Conservation (phyloP, 306 rosid genomes). For the Elaeagnus macrophylla region DNA sequence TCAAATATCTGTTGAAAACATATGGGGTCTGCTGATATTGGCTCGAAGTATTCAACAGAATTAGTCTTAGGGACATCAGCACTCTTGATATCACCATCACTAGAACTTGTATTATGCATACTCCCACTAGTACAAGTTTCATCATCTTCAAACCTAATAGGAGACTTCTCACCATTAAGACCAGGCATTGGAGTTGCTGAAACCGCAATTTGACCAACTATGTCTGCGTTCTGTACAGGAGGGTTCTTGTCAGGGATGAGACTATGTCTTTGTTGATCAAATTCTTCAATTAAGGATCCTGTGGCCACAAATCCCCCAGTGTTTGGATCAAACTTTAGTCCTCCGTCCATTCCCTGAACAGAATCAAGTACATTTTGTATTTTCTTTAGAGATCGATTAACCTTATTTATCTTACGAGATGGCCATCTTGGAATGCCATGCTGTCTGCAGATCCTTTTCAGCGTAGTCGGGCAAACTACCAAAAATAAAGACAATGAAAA, state of each 20-base stretch:
- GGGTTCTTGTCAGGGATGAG: constrained; percentile 23
- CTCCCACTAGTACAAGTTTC: constrained; percentile 21
- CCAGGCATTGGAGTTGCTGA: constrained; percentile 20
- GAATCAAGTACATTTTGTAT: constrained; percentile 52
- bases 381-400: constrained; percentile 7
- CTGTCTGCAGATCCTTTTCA: too few relatives aligned
- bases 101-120: constrained; percentile 19
- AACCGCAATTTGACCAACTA: constrained; percentile 19
- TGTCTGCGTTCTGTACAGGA: not conserved
- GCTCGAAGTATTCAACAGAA: constrained; percentile 33
- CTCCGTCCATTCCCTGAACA: constrained; percentile 50
- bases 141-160: constrained; percentile 41
- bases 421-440: too few relatives aligned
- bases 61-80: constrained; percentile 20
- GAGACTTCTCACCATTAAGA: constrained; percentile 19
- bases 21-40: constrained; percentile 27
- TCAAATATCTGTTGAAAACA: constrained; percentile 19
- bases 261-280: constrained; percentile 16
- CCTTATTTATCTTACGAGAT: too few relatives aligned
- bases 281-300: constrained; percentile 35
- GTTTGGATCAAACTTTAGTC: constrained; percentile 47
- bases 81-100: constrained; percentile 28
- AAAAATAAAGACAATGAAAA: constrained; percentile 18
- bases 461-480: not conserved
- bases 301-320: constrained; percentile 34